Evolutionary conservation across 2,329 filamentous ascomycete species (phyloP).

Genomic region (Tolypocladium pustulatum): DNA sequence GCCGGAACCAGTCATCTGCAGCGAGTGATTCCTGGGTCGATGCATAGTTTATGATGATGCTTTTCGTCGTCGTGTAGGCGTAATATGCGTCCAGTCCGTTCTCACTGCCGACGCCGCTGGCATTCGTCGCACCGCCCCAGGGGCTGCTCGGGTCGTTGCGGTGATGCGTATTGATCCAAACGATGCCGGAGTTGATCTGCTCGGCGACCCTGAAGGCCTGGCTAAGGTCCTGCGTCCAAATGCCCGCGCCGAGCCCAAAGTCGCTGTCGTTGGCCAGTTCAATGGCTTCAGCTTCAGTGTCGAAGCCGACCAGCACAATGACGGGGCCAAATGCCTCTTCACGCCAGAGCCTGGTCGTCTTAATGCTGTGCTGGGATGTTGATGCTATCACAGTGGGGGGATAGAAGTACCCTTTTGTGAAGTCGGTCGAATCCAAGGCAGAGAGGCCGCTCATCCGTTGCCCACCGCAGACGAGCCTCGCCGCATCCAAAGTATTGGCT

Average conservation of each 20-base stretch:
- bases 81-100: constrained; percentile 57
- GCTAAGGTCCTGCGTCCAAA: constrained; percentile 68
- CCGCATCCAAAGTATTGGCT: constrained; percentile 43
- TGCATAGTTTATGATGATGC: constrained; percentile 60
- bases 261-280: constrained; percentile 60
- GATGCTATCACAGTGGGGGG: constrained; percentile 61
- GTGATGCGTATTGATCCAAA: constrained; percentile 53
- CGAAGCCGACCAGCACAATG: constrained; percentile 64
- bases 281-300: constrained; percentile 61
- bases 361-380: constrained; percentile 46
- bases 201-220: constrained; percentile 67
- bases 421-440: constrained; percentile 37
- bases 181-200: constrained; percentile 54
- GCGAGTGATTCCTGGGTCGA: constrained; percentile 37
- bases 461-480: constrained; percentile 31
- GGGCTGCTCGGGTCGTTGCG: constrained; percentile 62
- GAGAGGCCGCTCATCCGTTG: constrained; percentile 36
- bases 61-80: constrained; percentile 51
- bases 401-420: constrained; percentile 61
- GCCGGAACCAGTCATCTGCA: constrained; percentile 59
- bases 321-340: constrained; percentile 82
- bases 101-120: constrained; percentile 61
- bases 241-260: constrained; percentile 66
- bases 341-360: constrained; percentile 60
- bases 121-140: constrained; percentile 54